These are phyloP conservation scores for Colletotrichum destructivum DNA, from an alignment of 2,329 filamentous ascomycete genomes.

Conservation along the genomic window DNA sequence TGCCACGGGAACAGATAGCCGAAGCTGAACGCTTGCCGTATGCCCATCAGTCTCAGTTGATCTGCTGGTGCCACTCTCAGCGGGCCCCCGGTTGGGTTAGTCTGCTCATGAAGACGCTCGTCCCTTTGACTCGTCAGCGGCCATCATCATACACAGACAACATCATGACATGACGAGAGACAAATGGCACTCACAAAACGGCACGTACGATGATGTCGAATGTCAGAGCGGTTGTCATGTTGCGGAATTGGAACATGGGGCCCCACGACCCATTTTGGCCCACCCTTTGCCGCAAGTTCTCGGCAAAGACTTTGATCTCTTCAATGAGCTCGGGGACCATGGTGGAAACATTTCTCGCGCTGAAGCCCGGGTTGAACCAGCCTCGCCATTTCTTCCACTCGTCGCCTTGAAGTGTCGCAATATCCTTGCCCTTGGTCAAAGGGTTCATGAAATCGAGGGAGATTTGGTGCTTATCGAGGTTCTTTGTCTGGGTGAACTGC, in stretches of 20 bases:
- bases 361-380: slow-evolving; percentile 54
- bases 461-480: slow-evolving; percentile 32
- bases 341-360: slow-evolving; percentile 8
- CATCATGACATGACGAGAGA: no score
- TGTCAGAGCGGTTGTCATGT: slow-evolving; percentile 36
- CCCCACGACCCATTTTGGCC: slow-evolving; percentile 25
- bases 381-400: slow-evolving; percentile 48
- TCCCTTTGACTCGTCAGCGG: slow-evolving; percentile 46
- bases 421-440: slow-evolving; percentile 19
- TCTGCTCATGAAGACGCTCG: slow-evolving; percentile 50
- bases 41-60: slow-evolving; percentile 37
- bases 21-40: slow-evolving; percentile 50
- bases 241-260: slow-evolving; percentile 29
- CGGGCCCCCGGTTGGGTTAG: slow-evolving; percentile 24
- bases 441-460: slow-evolving; percentile 30
- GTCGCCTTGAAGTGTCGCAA: slow-evolving; percentile 22
- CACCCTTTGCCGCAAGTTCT: slow-evolving; percentile 4
- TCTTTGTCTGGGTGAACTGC: slow-evolving; percentile 42
- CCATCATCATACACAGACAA: no score
- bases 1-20: slow-evolving; percentile 51
- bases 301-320: slow-evolving; percentile 19
- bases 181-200: slow-evolving; percentile 36
- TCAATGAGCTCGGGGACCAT: slow-evolving; percentile 30
- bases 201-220: slow-evolving; percentile 51
- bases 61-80: slow-evolving; percentile 28